Evolutionary conservation across 2,329 filamentous ascomycete genomes (phyloP).

Genomic region (Botrytis medusae): DNA sequence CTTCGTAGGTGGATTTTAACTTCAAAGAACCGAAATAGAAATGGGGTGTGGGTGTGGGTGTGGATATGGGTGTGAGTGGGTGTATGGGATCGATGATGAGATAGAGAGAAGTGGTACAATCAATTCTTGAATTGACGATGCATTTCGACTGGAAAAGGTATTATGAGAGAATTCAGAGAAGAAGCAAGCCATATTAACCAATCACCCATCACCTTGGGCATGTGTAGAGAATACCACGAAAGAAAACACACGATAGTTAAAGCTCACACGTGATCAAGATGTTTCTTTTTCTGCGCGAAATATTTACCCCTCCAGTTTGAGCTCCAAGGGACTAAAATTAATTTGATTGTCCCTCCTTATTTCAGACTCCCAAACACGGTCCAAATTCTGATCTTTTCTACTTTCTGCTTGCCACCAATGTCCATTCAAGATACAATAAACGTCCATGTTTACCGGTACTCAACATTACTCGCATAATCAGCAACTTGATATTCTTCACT

Average conservation of each 20-base stretch:
- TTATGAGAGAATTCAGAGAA: not conserved
- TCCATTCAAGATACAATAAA: not conserved
- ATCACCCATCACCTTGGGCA: not conserved
- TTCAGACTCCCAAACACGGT: not conserved
- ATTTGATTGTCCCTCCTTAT: not conserved
- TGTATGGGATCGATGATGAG: not conserved
- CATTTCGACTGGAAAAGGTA: not conserved
- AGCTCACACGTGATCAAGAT: not conserved
- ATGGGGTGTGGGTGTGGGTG: not conserved
- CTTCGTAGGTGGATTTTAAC: not conserved
- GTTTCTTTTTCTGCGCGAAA: not conserved
- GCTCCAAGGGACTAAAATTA: not conserved
- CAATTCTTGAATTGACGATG: not conserved
- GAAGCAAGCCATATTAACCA: no score
- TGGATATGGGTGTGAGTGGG: no score
- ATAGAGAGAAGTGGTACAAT: not conserved
- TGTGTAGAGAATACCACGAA: not conserved
- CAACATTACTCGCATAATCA: not conserved
- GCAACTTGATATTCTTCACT: not conserved
- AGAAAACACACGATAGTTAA: not conserved
- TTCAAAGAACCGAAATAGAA: not conserved
- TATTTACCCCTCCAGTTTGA: slow-evolving; percentile 3
- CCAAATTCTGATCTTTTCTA: not conserved
- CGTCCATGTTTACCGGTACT: not conserved
- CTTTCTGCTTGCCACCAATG: not conserved